Conservation (phyloP, 2,329 filamentous ascomycete species). For the Colletotrichum sp. region DNA sequence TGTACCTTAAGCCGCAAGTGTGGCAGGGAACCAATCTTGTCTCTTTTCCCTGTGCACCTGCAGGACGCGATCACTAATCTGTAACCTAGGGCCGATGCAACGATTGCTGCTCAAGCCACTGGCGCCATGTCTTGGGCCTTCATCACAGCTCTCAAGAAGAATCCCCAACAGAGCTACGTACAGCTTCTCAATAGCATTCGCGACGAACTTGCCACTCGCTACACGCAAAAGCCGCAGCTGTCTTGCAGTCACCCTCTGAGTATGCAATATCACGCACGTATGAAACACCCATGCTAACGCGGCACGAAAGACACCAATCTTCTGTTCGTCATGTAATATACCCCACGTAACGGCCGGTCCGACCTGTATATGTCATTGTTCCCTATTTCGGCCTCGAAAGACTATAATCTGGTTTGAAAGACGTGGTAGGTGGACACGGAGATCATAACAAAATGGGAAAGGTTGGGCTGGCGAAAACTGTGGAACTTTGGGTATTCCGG, state of each 20-base stretch:
- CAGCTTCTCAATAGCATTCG: constrained; percentile 96
- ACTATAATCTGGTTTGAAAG: background rate
- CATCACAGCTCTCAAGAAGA: constrained; percentile 90
- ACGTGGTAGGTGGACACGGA: background rate
- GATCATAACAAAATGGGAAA: background rate
- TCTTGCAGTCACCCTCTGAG: constrained; percentile 96
- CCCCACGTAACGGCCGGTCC: background rate
- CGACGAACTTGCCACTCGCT: constrained; percentile 86
- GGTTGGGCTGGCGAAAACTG: background rate
- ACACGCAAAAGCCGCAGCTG: constrained; percentile 93
- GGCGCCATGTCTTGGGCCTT: constrained; percentile 99
- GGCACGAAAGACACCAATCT: constrained; percentile 60
- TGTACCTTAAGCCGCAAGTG: background rate
- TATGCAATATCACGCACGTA: constrained; percentile 51
- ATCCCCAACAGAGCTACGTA: constrained; percentile 97
- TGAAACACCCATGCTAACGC: background rate
- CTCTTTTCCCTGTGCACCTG: background rate
- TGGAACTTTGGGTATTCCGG: background rate
- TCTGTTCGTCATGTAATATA: constrained; percentile 64
- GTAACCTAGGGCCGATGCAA: constrained; percentile 81
- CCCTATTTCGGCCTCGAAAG: background rate
- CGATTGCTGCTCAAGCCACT: constrained; percentile 86
- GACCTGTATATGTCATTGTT: constrained; percentile 10
- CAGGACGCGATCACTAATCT: background rate
- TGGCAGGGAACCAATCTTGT: background rate